Percentiles rank a stretch among this genome's conserved stretches.
Conservation (phyloP, 2,329 filamentous ascomycete genomes). For the Microdochium bolleyi region DNA sequence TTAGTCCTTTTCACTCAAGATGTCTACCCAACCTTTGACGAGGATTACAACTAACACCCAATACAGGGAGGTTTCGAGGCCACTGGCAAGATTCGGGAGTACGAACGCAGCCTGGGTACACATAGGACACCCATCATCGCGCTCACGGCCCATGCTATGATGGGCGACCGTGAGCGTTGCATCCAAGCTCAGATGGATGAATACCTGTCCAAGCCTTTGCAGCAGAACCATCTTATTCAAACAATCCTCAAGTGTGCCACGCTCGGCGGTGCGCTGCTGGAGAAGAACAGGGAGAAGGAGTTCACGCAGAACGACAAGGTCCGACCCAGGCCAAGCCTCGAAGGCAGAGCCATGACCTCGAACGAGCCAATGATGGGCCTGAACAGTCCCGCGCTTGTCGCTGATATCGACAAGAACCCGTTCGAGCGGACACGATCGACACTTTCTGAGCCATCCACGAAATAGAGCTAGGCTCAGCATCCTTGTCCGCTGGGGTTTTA, state of each 20-base stretch:
- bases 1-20: conserved; percentile 30
- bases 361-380: conserved; percentile 49
- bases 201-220: conserved; percentile 91
- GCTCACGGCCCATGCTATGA: conserved; percentile 95
- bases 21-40: conserved; percentile 1
- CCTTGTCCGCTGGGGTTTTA: neutral
- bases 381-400: conserved; percentile 56
- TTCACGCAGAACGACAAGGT: conserved; percentile 29
- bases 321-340: conserved; percentile 16
- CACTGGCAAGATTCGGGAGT: conserved; percentile 92
- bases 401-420: conserved; percentile 51
- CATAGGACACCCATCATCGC: conserved; percentile 92
- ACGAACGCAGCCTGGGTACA: conserved; percentile 73
- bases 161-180: conserved; percentile 95
- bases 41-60: conserved; percentile 5
- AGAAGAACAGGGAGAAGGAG: conserved; percentile 62
- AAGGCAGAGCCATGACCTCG: conserved; percentile 62
- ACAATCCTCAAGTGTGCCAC: conserved; percentile 96
- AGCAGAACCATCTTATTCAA: conserved; percentile 95
- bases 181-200: conserved; percentile 99
- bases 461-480: neutral
- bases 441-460: conserved; percentile 30
- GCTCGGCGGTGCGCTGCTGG: conserved; percentile 73
- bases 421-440: conserved; percentile 42
- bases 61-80: conserved; percentile 86